phyloP scores from a whole-genome alignment of 306 rosid genomes.

The Acacia confusa region DNA sequence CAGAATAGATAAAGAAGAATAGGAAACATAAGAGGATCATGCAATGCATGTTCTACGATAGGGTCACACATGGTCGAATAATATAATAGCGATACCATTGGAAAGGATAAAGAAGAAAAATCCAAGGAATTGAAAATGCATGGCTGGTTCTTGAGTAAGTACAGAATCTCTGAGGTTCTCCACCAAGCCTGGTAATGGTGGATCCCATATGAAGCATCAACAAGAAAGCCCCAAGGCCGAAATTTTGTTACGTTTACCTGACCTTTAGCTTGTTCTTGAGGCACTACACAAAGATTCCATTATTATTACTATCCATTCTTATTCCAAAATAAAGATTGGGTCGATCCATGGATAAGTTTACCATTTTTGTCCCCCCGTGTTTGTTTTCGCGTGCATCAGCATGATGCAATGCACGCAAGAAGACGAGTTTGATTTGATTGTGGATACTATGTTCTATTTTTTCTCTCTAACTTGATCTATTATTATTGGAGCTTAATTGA shows the following conservation, averaged over 20 bases:
- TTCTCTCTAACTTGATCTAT: conserved; percentile 13
- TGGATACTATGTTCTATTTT: neutral
- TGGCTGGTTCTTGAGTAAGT: neutral
- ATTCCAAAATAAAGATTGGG: conserved; percentile 62
- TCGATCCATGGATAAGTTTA: conserved; percentile 24
- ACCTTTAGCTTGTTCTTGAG: neutral
- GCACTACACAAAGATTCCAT: conserved; percentile 54
- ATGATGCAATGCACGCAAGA: neutral
- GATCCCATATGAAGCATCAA: conserved; percentile 3
- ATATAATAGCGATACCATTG: neutral
- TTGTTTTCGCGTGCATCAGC: neutral
- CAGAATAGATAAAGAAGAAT: neutral
- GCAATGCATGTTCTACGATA: conserved; percentile 23
- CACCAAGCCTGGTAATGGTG: conserved; percentile 14
- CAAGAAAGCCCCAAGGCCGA: conserved; percentile 1
- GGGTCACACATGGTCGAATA: conserved; percentile 19
- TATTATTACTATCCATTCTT: conserved; percentile 22
- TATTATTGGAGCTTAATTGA: conserved; percentile 39
- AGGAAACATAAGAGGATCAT: neutral
- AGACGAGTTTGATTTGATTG: neutral
- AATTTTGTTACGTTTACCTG: neutral
- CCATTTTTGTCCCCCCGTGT: conserved; percentile 7
- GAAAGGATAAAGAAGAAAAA: conserved; percentile 26
- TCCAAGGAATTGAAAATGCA: conserved; percentile 9
- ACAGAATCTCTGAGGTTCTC: conserved; percentile 27